A percentile compares a stretch with the other conserved stretches of the same genome.
Conservation (phyloP, 768 basidiomycete species). For the Trametes cinnabarina region DNA sequence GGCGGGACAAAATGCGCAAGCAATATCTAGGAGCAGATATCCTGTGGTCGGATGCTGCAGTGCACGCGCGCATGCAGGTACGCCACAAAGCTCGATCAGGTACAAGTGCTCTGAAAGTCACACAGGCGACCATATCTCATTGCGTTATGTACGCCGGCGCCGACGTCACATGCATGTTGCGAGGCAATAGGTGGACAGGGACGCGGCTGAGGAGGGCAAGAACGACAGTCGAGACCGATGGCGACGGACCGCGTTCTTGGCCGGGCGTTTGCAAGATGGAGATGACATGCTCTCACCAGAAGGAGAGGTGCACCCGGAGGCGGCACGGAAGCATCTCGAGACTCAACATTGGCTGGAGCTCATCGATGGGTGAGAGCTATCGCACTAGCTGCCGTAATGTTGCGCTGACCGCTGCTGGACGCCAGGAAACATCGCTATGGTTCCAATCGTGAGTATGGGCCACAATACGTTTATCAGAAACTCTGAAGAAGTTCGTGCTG, state of each 20-base stretch:
- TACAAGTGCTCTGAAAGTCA: neutral
- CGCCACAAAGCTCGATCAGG: slow-evolving; percentile 10
- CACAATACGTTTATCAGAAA: neutral
- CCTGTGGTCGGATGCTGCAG: slow-evolving; percentile 24
- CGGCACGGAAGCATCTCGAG: slow-evolving; percentile 48
- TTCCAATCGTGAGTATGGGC: slow-evolving; percentile 47
- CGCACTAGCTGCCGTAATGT: neutral
- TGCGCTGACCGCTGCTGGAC: neutral
- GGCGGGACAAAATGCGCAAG: slow-evolving; percentile 20
- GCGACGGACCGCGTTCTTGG: slow-evolving; percentile 45
- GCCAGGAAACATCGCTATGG: slow-evolving; percentile 60
- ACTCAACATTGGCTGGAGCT: slow-evolving; percentile 66
- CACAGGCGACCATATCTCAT: too few species aligned
- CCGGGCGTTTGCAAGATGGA: slow-evolving; percentile 42
- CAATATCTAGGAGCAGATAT: slow-evolving; percentile 22
- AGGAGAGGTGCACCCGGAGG: slow-evolving; percentile 29
- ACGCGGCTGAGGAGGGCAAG: slow-evolving; percentile 43
- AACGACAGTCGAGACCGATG: slow-evolving; percentile 48
- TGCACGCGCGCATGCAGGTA: slow-evolving; percentile 27
- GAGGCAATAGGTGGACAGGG: slow-evolving; percentile 37
- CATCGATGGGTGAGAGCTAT: slow-evolving; percentile 49
- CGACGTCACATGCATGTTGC: too few species aligned
- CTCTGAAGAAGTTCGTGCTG: neutral
- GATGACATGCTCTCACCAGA: slow-evolving; percentile 38
- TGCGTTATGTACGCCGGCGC: too few species aligned